Percentiles rank a stretch among this genome's conserved stretches.
Conservation (phyloP, 805 yeast species). For the Wickerhamiella qilinensis region DNA sequence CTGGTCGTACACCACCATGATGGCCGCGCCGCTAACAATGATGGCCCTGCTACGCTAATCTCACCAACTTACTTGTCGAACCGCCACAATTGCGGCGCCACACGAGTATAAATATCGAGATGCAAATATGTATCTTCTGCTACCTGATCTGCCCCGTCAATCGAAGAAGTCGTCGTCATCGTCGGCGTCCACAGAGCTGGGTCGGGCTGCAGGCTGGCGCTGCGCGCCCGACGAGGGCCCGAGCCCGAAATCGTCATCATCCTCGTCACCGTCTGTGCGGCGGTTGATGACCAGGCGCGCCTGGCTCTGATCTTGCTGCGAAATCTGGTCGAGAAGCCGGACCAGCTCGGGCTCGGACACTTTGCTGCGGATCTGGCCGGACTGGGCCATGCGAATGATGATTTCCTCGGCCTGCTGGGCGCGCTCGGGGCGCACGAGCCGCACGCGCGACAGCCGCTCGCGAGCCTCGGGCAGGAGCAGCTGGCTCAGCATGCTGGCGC, state of each 20-base stretch:
- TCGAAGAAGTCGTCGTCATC: constrained; percentile 30
- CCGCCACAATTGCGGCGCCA: too few relatives aligned
- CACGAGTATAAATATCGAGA: too few relatives aligned
- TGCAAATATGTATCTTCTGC: too few relatives aligned
- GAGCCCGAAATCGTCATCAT: constrained; percentile 1
- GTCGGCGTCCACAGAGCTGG: constrained; percentile 8
- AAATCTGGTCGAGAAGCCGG: constrained; percentile 63
- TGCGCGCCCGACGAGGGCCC: background rate
- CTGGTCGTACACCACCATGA: too few relatives aligned
- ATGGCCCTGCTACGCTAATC: too few relatives aligned
- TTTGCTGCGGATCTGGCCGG: constrained; percentile 62
- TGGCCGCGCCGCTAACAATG: too few relatives aligned
- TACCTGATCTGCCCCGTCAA: too few relatives aligned
- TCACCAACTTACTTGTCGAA: too few relatives aligned
- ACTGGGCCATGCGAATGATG: constrained; percentile 49
- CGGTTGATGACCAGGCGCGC: constrained; percentile 7
- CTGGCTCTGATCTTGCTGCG: constrained; percentile 46
- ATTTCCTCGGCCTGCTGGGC: constrained; percentile 80
- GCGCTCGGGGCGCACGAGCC: constrained; percentile 81
- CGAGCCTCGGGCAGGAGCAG: constrained; percentile 70
- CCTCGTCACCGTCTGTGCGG: constrained; percentile 43
- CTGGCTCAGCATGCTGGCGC: constrained; percentile 35
- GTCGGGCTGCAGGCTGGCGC: background rate
- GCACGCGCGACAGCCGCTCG: constrained; percentile 71
- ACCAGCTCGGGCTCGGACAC: constrained; percentile 73